Evolutionary conservation across 345 rosid species (phyloP), one percentile per base, ranked within the genome.

Genomic region (Bretschneidera sinensis): DNA sequence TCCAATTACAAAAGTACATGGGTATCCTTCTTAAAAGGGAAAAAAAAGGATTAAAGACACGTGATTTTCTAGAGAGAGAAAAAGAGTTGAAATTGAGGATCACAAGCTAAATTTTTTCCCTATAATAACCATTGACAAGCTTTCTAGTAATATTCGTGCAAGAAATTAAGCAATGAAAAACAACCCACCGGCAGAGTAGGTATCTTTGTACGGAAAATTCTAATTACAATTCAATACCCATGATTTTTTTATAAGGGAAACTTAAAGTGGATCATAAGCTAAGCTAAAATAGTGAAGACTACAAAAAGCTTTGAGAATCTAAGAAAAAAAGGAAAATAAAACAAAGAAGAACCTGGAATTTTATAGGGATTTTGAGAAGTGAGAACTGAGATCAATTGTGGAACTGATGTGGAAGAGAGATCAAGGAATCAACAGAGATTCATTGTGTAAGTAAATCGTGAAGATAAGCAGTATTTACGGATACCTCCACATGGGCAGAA

Each of bases 261-360:
- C 4, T 31, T 4, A 31, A 31, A 9, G 6, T 31, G 35, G 35
- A 9, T 31, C 45, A 39, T 39, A 39, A 39, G 45, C 45, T 39
- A 9, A 39, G 16, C 45, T 14, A 39, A 39, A 39, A 7, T 11
- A 39, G 45, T 11, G 45, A 39, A 7, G 11, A 39, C 35, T 31
- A 31, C 45, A 39, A 5, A 39, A 39, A 39, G 45, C 16, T 39
- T 39, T 5, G 45, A 14, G 10, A 57, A 45, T n/a, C 17, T 5
- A 24, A 62, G 33, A 58, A 57, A 48, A 17, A 17, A 48, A 14
- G 17, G 52, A 10, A 48, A 18, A 48, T 13, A 65, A 18, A 35
- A 31, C 39, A n/a, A 61, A 43, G 51, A 17, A 50, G 31, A 33
- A 57, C 60, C 78, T 51, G 76, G 62, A 51, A 43, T 43, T 49